These are phyloP conservation scores for Bruguiera gymnorhiza DNA, from an alignment of 345 rosid species.

Conservation along the genomic window DNA sequence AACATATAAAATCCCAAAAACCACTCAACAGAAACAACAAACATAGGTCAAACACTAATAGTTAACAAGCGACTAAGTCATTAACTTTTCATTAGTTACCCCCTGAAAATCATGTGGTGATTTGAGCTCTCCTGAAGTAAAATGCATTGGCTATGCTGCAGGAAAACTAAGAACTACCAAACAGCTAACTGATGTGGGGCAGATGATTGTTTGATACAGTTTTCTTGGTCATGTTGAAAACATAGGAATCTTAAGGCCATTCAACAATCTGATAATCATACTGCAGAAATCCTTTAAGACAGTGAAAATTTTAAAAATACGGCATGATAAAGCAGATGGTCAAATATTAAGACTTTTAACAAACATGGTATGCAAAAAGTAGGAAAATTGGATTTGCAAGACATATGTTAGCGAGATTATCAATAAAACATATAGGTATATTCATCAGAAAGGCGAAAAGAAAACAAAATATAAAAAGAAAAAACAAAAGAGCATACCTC, in stretches of 20 bases:
- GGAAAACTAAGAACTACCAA: too few species aligned
- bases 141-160: too few species aligned
- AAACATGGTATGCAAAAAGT: background rate
- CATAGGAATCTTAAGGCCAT: background rate
- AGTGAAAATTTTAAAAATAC: background rate
- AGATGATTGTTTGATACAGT: background rate
- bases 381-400: background rate
- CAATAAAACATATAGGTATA: background rate
- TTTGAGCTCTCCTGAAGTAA: too few species aligned
- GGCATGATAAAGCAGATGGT: background rate
- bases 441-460: background rate
- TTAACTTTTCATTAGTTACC: too few species aligned
- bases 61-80: too few species aligned
- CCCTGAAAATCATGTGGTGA: too few species aligned
- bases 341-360: background rate
- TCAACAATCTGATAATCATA: background rate
- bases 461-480: background rate
- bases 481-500: conserved; percentile 43
- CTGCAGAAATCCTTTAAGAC: background rate
- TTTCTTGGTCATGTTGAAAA: background rate
- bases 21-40: too few species aligned
- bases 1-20: too few species aligned
- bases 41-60: too few species aligned
- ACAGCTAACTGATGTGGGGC: too few species aligned
- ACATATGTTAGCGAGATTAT: background rate